Base-by-base conservation (phyloP, 345 rosid species). In the Laguncularia racemosa region DNA sequence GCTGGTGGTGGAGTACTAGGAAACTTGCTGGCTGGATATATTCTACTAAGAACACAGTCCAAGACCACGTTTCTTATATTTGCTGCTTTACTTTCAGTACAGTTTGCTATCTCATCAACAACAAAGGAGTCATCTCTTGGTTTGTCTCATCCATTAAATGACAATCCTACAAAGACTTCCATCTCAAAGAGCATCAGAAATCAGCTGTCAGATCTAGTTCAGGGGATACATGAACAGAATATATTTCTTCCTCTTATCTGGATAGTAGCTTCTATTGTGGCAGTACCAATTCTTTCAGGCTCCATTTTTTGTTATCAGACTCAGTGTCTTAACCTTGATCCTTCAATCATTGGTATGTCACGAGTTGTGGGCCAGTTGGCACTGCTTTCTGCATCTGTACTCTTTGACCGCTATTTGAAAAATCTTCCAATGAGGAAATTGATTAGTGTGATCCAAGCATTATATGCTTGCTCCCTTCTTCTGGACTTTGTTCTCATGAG, bases 271-370 rank as follows among this genome's bases (percentile, higher is more conserved):
- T 84, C 98, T 50, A 76, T 86, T 52, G 74, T 83, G 0, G 64
- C 65, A 44, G 92, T 91, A 16, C 98, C 96, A 1, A 20, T 83
- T 66, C 77, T 91, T 55, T 81, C 96, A 12, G 98, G 95, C 45
- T 78, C 92, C 14, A 77, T 84, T 54, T 88, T 88, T 69, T 91
- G 92, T 69, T 88, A 84, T 64, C 98, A 91, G 71, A 82, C 90
- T 8, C 96, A 86, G 65, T 81, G 85, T 50, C 81, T 91, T 3
- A 67, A 78, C 19, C 84, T 91, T 2, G 75, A 86, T 58, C 81
- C 96, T 63, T 67, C 83, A 12, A 63, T 91, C 49, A 70, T 91
- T 15, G 96, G 98, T 58, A 82, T 79, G 89, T 88, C 98, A 3
- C 70, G 84, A 58, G 96, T 91, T 14, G 66, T 76, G 46, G 86